Conservation (phyloP, 345 rosid species). For the Laguncularia racemosa region DNA sequence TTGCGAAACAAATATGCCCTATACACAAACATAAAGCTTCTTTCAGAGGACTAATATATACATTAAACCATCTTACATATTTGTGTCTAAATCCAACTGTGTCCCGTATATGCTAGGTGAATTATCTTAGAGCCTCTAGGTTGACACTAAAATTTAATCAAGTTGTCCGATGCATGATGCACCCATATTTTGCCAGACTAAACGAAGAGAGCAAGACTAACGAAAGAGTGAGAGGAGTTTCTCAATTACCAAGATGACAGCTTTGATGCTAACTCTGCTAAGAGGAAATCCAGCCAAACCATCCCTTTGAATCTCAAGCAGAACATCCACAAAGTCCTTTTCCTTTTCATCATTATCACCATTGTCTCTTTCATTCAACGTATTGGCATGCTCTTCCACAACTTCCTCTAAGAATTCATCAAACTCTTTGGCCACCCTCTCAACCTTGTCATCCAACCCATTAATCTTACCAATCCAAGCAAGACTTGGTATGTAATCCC, state of each 20-base stretch:
- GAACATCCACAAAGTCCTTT: constrained; percentile 22
- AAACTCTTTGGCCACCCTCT: constrained; percentile 16
- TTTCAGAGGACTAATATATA: too few species aligned
- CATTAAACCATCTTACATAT: too few species aligned
- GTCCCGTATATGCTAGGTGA: too few species aligned
- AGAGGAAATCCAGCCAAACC: constrained; percentile 5
- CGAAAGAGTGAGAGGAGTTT: too few species aligned
- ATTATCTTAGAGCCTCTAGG: too few species aligned
- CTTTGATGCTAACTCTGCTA: constrained; percentile 16
- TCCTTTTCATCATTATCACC: constrained; percentile 6
- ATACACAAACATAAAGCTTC: too few species aligned
- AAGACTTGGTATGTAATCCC: constrained; percentile 51
- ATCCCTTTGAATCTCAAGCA: constrained; percentile 19
- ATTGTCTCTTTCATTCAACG: not conserved
- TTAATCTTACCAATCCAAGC: constrained; percentile 31
- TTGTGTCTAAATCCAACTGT: too few species aligned
- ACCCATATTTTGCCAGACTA: too few species aligned
- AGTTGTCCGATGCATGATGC: too few species aligned
- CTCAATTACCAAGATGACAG: constrained; percentile 21
- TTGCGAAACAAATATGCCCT: too few species aligned
- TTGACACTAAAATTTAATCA: too few species aligned
- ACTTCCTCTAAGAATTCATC: constrained; percentile 19
- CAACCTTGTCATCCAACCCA: constrained; percentile 17
- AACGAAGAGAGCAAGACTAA: not conserved
- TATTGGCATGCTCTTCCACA: constrained; percentile 12